phyloP scores from a whole-genome alignment of 2,329 filamentous ascomycete species.

The Exophiala bonariae region DNA sequence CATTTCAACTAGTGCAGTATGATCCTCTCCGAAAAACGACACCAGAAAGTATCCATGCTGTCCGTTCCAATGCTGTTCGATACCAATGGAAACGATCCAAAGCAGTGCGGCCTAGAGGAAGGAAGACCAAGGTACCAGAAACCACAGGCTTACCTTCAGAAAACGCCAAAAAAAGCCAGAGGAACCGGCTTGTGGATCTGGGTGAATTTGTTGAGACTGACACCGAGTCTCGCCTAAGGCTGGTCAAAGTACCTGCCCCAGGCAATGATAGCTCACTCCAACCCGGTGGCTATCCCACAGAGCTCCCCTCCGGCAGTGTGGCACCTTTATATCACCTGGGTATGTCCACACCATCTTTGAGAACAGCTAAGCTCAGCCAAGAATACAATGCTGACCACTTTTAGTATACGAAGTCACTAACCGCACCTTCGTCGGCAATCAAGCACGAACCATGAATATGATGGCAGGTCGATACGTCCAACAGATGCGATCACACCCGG shows the following conservation, averaged over 20 bases:
- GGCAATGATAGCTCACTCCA: background rate
- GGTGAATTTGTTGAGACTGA: background rate
- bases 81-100: conserved; percentile 2
- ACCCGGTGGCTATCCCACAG: background rate
- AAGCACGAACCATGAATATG: background rate
- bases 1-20: background rate
- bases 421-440: background rate
- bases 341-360: background rate
- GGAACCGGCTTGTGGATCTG: background rate
- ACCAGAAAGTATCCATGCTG: background rate
- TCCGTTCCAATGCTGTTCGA: background rate
- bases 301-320: background rate
- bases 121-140: background rate
- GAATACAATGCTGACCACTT: background rate
- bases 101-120: background rate
- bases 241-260: background rate
- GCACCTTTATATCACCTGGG: background rate
- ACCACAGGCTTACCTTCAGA: background rate
- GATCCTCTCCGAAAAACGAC: background rate
- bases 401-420: background rate
- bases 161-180: background rate
- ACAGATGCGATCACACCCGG: background rate
- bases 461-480: background rate
- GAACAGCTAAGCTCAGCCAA: background rate
- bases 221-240: background rate